Base-by-base conservation (phyloP, 1,284 basidiomycete genomes). In the Volvariella volvacea region DNA sequence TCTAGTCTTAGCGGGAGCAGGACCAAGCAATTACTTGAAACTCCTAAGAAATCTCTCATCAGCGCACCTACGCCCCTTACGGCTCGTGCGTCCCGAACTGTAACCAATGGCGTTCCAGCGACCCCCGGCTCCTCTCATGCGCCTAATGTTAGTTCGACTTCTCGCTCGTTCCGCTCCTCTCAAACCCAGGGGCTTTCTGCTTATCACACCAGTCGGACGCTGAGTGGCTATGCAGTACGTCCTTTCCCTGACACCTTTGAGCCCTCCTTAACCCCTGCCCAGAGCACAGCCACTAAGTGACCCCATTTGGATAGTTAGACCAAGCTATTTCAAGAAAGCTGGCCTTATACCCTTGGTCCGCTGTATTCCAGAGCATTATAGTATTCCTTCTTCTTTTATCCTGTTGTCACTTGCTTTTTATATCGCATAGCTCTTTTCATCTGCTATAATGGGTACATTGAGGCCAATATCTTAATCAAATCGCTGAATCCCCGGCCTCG, bases 41-140 rank as follows among this genome's bases (percentile, higher is more conserved):
- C 88, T 3, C 88, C 88, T 20, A 90, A 89, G 70, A 90, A 90
- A 65, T 85, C 85, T 7, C 74, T 86, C 55, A 91, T 91, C 53
- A 82, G 87, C 58, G 88, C 87, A 9, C 88, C 88, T 3, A 88
- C 88, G 1, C 88, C 88, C 3, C 68, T 91, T 48, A 84, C 86
- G 32, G 84, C 87, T 48, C 80, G 87, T 40, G 72, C 75, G 14
- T 67, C 78, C 6, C 75, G 86, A 48, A 77, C 74, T 20, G 34
- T 20, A 20, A 62, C 68, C 7, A 73, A 74, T 44, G 66, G 65
- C 17, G 71, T 74, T 16, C 71, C 78, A 20, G 73, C 73, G 43
- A 87, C 85, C 7, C 83, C 86, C 7, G 74, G 68, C 55, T 73
- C 69, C 25, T 62, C 65, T 3, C 70, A 76, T 51, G 54, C 68